phyloP scores from a whole-genome alignment of 352 stramenopile species.

The Elongisporangium undulatum region DNA sequence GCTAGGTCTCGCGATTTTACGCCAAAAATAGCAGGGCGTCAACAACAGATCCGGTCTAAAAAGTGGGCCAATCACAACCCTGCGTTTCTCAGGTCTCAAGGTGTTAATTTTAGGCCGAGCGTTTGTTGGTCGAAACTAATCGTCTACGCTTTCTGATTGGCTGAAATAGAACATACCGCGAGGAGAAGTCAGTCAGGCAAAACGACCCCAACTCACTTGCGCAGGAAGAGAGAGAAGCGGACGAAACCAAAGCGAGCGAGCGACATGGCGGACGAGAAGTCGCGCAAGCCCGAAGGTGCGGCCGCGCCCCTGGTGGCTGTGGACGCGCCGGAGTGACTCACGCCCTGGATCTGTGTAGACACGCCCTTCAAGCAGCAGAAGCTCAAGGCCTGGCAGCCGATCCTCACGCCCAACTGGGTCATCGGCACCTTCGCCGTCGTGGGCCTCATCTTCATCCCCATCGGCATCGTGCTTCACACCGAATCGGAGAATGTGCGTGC shows the following conservation, averaged over 20 bases:
- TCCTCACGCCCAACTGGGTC: constrained; percentile 96
- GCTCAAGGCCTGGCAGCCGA: constrained; percentile 94
- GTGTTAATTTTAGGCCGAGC: background rate
- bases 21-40: background rate
- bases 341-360: constrained; percentile 27
- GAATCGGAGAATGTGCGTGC: constrained; percentile 76
- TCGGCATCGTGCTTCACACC: constrained; percentile 88
- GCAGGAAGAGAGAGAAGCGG: background rate
- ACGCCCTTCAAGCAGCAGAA: constrained; percentile 89
- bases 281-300: constrained; percentile 78
- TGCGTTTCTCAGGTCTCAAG: background rate
- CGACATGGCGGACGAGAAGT: constrained; percentile 77
- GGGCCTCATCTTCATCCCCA: constrained; percentile 93
- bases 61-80: background rate
- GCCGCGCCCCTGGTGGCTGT: background rate
- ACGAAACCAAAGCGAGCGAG: constrained; percentile 11
- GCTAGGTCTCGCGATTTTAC: background rate
- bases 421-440: constrained; percentile 94
- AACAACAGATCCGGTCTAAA: background rate
- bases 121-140: background rate
- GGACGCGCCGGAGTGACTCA: background rate
- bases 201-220: background rate
- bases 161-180: constrained; percentile 11
- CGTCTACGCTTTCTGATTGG: background rate
- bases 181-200: constrained; percentile 13